phyloP scores from a whole-genome alignment of 2,329 filamentous ascomycete species.

The Pestalotiopsis sp. region DNA sequence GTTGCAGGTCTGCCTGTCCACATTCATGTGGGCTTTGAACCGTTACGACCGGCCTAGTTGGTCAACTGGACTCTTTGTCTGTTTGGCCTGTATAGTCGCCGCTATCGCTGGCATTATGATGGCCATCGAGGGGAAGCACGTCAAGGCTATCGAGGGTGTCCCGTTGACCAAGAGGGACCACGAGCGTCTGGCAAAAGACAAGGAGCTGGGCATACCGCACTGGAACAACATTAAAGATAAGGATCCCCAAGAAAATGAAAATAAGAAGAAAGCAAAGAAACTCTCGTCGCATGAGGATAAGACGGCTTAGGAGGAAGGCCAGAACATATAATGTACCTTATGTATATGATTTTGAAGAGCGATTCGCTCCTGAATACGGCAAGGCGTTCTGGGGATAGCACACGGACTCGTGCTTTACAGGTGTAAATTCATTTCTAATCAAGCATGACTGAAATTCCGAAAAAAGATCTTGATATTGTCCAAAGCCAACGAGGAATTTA shows the following conservation, averaged over 20 bases:
- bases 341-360: not conserved
- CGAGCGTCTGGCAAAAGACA: slow-evolving; percentile 50
- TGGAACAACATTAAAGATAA: slow-evolving; percentile 58
- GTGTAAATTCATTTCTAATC: not conserved
- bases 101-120: slow-evolving; percentile 68
- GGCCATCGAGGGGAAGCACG: slow-evolving; percentile 69
- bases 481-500: too few relatives aligned
- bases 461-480: not conserved
- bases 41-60: slow-evolving; percentile 73
- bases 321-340: not conserved
- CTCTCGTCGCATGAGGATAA: slow-evolving; percentile 11
- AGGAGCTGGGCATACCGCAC: slow-evolving; percentile 56
- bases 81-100: slow-evolving; percentile 68
- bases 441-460: not conserved
- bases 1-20: slow-evolving; percentile 70
- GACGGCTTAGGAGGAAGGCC: not conserved
- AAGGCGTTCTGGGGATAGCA: not conserved
- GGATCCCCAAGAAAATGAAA: slow-evolving; percentile 44
- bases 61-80: slow-evolving; percentile 79
- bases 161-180: slow-evolving; percentile 58
- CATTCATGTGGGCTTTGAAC: slow-evolving; percentile 82
- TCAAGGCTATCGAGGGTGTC: slow-evolving; percentile 73
- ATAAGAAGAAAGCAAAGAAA: slow-evolving; percentile 36
- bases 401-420: not conserved
- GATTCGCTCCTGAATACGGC: not conserved